phyloP scores from a whole-genome alignment of 1,284 basidiomycete species.

The Leccinum griseonigrum region DNA sequence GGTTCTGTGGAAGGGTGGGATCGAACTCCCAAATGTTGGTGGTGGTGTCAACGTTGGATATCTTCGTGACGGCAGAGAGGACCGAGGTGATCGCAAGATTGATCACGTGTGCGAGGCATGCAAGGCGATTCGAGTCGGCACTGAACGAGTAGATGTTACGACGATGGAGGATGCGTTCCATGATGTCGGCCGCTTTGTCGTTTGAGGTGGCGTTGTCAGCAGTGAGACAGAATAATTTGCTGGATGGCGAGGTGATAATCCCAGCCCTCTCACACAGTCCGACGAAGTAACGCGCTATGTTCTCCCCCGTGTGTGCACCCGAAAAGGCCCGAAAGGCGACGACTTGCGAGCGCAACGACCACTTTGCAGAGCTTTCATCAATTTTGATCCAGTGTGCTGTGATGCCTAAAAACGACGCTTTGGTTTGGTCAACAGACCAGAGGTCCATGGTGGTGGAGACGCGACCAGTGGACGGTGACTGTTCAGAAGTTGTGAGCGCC shows the following conservation, averaged over 20 bases:
- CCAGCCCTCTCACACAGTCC: neutral
- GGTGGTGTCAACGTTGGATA: neutral
- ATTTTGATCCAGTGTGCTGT: neutral
- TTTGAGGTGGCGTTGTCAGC: neutral
- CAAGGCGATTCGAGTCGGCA: neutral
- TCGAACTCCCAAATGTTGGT: neutral
- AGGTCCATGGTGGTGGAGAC: neutral
- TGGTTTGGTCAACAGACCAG: neutral
- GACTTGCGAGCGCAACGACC: neutral
- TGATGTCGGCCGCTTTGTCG: neutral
- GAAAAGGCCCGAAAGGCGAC: neutral
- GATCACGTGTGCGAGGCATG: neutral
- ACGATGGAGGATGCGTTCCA: neutral
- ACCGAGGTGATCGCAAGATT: neutral
- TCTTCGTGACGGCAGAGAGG: neutral
- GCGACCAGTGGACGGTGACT: neutral
- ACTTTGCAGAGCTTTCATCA: neutral
- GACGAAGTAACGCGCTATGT: neutral
- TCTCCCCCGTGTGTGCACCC: neutral
- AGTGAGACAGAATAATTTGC: neutral
- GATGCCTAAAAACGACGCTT: neutral
- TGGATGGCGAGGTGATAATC: neutral
- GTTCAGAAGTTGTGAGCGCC: neutral
- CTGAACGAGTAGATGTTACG: neutral
- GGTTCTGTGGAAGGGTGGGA: neutral